Evolutionary conservation across 2,329 filamentous ascomycete genomes (phyloP), one percentile per base, ranked within the genome.

Genomic region (Tricladium varicosporioides): DNA sequence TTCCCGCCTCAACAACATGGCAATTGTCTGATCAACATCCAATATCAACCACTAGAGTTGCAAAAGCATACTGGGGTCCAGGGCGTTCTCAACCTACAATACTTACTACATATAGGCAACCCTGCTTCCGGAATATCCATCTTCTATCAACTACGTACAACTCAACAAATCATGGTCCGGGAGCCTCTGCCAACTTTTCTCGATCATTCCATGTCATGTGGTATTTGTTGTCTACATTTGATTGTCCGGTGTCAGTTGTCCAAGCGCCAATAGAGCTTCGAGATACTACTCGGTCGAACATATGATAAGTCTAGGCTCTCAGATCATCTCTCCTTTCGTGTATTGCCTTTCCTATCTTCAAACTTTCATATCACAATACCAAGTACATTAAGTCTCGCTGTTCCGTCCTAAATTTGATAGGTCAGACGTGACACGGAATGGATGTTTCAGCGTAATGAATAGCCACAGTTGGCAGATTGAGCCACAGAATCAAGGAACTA

Each of bases 401-500:
- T 22, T 9, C 15, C 32, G 42, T 14, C 36, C 50, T 27, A 15
- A 46, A 36, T 50, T 43, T 58, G 32, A 62, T 60, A 62, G 45
- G 54, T 36, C 14, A 19, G 32, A 10, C 5, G 14, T 2, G n/a
- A 42, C 49, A 57, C 33, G 40, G 54, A 40, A 18, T 46, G 4
- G 46, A 16, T 49, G 49, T 60, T 62, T 62, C 57, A 62, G 22
- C 45, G 48, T 19, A 13, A 51, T 19, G 10, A 46, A 36, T 22
- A 59, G 59, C 57, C 59, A 61, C 59, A 59, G 42, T 44, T 57
- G 45, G 14, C n/a, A n/a, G n/a, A 14, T 19, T 32, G 27, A 51
- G 60, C 60, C 57, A 62, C 60, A 62, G 36, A 55, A 56, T 56
- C 57, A 62, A 56, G 60, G 54, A 60, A 59, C 9, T 18, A 27